Evolutionary conservation across 495 filamentous ascomycete genomes (phyloP).

Genomic region (Margaritispora aquatica): DNA sequence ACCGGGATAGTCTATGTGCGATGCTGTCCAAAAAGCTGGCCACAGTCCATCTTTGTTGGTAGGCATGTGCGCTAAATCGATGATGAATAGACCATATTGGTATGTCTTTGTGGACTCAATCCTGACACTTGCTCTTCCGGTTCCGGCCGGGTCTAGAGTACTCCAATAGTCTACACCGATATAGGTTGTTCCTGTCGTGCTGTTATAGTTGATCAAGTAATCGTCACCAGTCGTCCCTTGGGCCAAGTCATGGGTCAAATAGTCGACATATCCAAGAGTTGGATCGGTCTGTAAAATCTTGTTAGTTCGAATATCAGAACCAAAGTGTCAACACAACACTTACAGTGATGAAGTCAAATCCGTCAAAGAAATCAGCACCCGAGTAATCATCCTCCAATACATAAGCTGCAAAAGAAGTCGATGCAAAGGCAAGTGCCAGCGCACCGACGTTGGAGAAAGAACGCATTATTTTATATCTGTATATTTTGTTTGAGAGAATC

Average conservation of each 20-base stretch:
- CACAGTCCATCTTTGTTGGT: conserved; percentile 56
- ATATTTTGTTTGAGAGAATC: not conserved
- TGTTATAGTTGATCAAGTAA: conserved; percentile 40
- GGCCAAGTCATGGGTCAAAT: conserved; percentile 41
- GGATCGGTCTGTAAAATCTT: conserved; percentile 45
- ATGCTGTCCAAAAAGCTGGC: conserved; percentile 60
- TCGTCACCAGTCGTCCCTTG: conserved; percentile 43
- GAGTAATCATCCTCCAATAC: conserved; percentile 8
- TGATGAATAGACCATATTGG: conserved; percentile 62
- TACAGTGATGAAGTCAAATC: conserved; percentile 24
- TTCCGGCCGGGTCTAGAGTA: conserved; percentile 29
- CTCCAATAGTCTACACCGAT: conserved; percentile 34
- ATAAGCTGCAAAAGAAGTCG: not conserved
- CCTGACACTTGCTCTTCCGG: conserved; percentile 63
- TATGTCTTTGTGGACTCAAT: conserved; percentile 62
- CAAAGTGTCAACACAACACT: conserved; percentile 37
- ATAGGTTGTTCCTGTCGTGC: conserved; percentile 33
- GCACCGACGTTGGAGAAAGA: not conserved
- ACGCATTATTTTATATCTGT: not conserved
- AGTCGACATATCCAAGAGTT: conserved; percentile 55
- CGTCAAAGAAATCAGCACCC: conserved; percentile 21
- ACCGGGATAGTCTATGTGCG: conserved; percentile 60
- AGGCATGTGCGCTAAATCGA: conserved; percentile 74
- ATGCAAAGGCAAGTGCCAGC: not conserved
- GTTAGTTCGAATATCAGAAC: conserved; percentile 50